Conservation (phyloP, 2,329 filamentous ascomycete genomes). For the Fusarium xyrophilum region DNA sequence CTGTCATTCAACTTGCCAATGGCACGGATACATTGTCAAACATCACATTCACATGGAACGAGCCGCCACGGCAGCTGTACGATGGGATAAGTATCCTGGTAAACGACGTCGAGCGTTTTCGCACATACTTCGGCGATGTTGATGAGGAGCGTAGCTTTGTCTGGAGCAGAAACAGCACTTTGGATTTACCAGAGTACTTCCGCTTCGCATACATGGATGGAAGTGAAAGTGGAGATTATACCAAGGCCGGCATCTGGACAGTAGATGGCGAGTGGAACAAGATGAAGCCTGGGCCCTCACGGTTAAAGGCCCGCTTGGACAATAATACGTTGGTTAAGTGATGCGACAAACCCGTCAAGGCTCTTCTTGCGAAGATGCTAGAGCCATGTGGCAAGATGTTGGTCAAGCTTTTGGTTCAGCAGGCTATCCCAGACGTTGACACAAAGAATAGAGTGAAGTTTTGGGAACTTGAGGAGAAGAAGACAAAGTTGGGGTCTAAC, state of each 20-base stretch:
- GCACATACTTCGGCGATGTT: conserved; percentile 71
- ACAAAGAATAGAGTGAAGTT: no score
- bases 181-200: conserved; percentile 72
- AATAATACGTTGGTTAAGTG: conserved; percentile 16
- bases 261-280: conserved; percentile 68
- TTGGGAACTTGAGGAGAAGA: no score
- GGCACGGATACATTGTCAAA: conserved; percentile 59
- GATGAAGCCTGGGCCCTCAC: conserved; percentile 69
- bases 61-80: conserved; percentile 57
- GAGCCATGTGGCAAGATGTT: no score
- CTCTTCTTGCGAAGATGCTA: no score
- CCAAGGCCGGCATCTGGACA: conserved; percentile 75
- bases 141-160: conserved; percentile 57
- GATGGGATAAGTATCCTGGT: conserved; percentile 82
- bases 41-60: conserved; percentile 67
- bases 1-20: conserved; percentile 54
- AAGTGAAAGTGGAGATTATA: conserved; percentile 71
- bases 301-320: conserved; percentile 45
- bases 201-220: conserved; percentile 77
- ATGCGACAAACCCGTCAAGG: no score
- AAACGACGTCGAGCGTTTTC: conserved; percentile 83
- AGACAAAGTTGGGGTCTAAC: not conserved
- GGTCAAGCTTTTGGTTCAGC: no score
- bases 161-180: conserved; percentile 61
- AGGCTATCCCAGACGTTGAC: no score